A percentile compares a stretch with the other conserved stretches of the same genome.
Evolutionary conservation across 345 rosid species (phyloP).

Genomic region (Schrenkiella parvula): DNA sequence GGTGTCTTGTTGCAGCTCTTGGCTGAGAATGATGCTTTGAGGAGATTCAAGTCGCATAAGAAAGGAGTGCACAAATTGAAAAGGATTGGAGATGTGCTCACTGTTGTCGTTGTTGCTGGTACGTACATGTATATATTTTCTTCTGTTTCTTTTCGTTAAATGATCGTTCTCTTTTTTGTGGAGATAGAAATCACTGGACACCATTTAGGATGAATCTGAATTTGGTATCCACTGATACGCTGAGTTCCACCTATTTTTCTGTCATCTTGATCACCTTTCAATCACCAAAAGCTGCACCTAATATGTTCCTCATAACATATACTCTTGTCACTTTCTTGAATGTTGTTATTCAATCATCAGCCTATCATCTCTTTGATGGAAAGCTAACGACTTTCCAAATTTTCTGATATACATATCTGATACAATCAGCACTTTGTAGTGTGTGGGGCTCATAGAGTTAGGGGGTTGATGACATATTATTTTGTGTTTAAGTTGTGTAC

Average conservation of each 20-base stretch:
- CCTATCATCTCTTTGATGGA: background rate
- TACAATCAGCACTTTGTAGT: background rate
- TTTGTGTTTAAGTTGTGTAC: background rate
- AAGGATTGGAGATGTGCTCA: slow-evolving; percentile 78
- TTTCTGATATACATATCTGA: background rate
- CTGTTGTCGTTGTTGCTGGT: slow-evolving; percentile 80
- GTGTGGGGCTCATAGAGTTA: background rate
- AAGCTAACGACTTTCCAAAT: background rate
- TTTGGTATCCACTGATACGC: background rate
- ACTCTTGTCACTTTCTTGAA: background rate
- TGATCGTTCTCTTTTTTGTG: background rate
- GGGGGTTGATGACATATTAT: background rate
- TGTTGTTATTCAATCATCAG: background rate
- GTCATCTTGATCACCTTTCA: background rate
- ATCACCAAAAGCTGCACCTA: background rate
- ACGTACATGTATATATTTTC: no score
- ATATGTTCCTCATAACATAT: background rate
- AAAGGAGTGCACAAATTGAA: slow-evolving; percentile 52
- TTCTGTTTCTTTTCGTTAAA: no score
- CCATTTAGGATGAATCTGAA: background rate
- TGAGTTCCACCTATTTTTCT: background rate
- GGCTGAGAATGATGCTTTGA: slow-evolving; percentile 69
- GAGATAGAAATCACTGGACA: background rate
- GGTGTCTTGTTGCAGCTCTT: slow-evolving; percentile 55
- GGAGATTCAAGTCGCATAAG: slow-evolving; percentile 73